Conservation (phyloP, 1,139 yeast genomes). For the Taphrina deformans region DNA sequence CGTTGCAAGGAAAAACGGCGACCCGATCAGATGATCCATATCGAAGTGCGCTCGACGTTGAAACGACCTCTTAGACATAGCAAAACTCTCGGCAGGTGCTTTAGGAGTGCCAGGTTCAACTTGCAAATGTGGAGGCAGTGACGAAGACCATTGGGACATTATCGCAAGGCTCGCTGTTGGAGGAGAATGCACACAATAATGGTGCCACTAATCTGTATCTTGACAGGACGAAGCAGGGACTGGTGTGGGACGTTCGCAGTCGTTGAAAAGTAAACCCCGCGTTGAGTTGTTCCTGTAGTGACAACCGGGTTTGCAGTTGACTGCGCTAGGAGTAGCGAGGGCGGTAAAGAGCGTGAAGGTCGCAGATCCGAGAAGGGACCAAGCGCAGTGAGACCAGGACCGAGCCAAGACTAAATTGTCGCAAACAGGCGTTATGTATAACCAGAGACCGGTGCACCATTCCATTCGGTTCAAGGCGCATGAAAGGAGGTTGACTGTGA, state of each 20-base stretch:
- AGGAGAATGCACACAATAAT: not conserved
- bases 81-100: not conserved
- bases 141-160: conserved; percentile 15
- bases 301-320: too few species aligned
- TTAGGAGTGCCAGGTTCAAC: conserved; percentile 2
- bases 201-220: too few species aligned
- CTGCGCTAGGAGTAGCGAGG: too few species aligned
- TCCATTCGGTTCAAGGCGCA: not conserved
- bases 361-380: not conserved
- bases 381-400: not conserved
- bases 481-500: not conserved
- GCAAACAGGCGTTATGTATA: not conserved
- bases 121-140: conserved; percentile 5
- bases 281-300: too few species aligned
- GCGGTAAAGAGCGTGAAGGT: not conserved
- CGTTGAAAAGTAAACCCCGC: too few species aligned
- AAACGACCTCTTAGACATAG: not conserved
- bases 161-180: not conserved
- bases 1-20: conserved; percentile 27
- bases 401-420: not conserved
- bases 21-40: conserved; percentile 15
- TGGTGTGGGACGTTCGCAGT: too few species aligned
- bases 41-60: not conserved
- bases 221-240: too few species aligned
- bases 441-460: not conserved